phyloP scores from a whole-genome alignment of 2,329 filamentous ascomycete genomes.

The Alternaria gaisen region DNA sequence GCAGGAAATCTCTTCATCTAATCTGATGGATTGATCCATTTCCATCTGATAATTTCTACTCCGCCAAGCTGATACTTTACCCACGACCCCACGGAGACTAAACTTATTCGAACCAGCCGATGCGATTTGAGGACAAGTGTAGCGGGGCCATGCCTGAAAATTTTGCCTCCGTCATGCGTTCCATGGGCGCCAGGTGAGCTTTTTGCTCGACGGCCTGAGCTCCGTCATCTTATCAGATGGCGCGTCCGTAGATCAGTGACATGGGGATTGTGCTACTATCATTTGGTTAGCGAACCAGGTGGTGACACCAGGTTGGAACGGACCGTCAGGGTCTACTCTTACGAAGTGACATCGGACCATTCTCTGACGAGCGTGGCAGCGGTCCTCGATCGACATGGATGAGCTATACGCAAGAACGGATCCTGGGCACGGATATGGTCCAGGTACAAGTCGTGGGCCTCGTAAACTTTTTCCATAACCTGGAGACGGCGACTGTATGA shows the following conservation, averaged over 20 bases:
- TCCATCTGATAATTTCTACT: slow-evolving; percentile 38
- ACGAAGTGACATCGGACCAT: slow-evolving; percentile 39
- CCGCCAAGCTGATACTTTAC: slow-evolving; percentile 24
- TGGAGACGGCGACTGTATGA: slow-evolving; percentile 7
- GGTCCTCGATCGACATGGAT: slow-evolving; percentile 29
- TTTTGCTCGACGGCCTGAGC: slow-evolving; percentile 17
- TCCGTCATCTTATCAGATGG: slow-evolving; percentile 45
- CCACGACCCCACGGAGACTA: slow-evolving; percentile 31
- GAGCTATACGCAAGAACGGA: slow-evolving; percentile 25
- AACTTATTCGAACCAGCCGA: slow-evolving; percentile 13
- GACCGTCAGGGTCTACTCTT: slow-evolving; percentile 27
- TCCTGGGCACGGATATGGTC: slow-evolving; percentile 25
- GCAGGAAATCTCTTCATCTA: slow-evolving; percentile 22
- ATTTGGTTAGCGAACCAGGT: slow-evolving; percentile 23
- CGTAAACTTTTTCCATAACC: slow-evolving; percentile 25
- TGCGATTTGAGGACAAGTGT: slow-evolving; percentile 28
- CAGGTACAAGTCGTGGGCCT: slow-evolving; percentile 32
- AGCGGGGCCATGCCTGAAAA: slow-evolving; percentile 40
- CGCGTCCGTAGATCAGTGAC: slow-evolving; percentile 29
- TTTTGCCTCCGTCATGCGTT: slow-evolving; percentile 41
- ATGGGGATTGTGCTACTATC: slow-evolving; percentile 12
- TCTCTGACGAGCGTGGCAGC: slow-evolving; percentile 37
- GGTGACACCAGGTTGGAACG: slow-evolving; percentile 31
- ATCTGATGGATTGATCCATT: slow-evolving; percentile 29
- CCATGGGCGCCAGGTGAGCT: slow-evolving; percentile 31